These are phyloP conservation scores for Flueggea neowawraea DNA, from an alignment of 441 rosid species.

Conservation along the genomic window DNA sequence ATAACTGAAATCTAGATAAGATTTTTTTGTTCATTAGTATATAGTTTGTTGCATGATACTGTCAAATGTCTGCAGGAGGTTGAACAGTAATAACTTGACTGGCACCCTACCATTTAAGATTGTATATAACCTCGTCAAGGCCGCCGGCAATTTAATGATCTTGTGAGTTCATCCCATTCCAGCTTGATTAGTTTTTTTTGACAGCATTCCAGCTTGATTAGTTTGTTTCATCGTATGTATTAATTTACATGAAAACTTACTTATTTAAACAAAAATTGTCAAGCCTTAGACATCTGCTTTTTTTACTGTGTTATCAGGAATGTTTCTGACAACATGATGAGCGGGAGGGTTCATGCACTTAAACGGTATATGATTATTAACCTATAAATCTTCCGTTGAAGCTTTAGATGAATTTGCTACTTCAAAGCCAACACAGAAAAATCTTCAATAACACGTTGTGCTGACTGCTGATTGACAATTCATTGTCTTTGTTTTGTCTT, in stretches of 20 bases:
- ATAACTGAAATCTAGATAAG: background rate
- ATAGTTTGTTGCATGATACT: background rate
- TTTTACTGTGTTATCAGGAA: slow-evolving; percentile 24
- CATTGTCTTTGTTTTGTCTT: background rate
- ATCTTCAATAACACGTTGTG: background rate
- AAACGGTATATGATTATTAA: slow-evolving; percentile 17
- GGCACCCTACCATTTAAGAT: slow-evolving; percentile 27
- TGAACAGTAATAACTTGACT: slow-evolving; percentile 34
- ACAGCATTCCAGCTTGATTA: background rate
- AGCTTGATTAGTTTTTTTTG: background rate
- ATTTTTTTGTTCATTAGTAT: background rate
- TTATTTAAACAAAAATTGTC: background rate
- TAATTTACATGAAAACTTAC: background rate
- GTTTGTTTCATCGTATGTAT: background rate
- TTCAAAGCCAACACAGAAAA: background rate
- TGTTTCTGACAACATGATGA: slow-evolving; percentile 28
- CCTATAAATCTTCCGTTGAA: too few relatives aligned
- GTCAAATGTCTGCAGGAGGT: slow-evolving; percentile 25
- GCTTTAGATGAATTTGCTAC: background rate
- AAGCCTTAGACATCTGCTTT: background rate
- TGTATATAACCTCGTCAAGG: slow-evolving; percentile 20
- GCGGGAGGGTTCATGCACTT: slow-evolving; percentile 24
- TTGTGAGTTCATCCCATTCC: slow-evolving; percentile 29
- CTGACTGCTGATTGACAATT: background rate
- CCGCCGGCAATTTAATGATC: slow-evolving; percentile 21